Evolutionary conservation across 805 yeast species (phyloP).

Genomic region (Phaffomyces antillensis): DNA sequence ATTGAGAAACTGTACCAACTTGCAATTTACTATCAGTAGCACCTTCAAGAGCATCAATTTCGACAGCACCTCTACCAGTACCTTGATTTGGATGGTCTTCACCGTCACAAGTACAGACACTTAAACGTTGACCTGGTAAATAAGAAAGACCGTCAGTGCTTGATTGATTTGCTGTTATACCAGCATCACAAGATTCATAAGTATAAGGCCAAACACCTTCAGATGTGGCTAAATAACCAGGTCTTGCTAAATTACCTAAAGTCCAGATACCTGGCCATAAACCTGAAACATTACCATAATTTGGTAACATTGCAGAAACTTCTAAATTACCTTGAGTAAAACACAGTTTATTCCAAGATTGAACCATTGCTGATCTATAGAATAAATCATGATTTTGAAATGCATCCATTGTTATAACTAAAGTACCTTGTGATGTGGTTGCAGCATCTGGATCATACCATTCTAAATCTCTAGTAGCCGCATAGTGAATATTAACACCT

Average conservation of each 20-base stretch:
- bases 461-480: constrained; percentile 42
- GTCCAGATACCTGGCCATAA: constrained; percentile 48
- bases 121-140: constrained; percentile 39
- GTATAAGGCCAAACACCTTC: constrained; percentile 48
- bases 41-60: constrained; percentile 44
- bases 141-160: constrained; percentile 40
- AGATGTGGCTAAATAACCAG: constrained; percentile 40
- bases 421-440: constrained; percentile 34
- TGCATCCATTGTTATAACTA: constrained; percentile 34
- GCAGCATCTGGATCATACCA: constrained; percentile 48
- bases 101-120: constrained; percentile 37
- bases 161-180: constrained; percentile 43
- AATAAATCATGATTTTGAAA: constrained; percentile 35
- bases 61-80: constrained; percentile 44
- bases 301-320: constrained; percentile 36
- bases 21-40: constrained; percentile 27
- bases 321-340: constrained; percentile 35
- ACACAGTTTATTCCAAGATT: constrained; percentile 41
- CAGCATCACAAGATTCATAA: constrained; percentile 42
- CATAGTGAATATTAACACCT: constrained; percentile 38
- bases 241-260: constrained; percentile 42
- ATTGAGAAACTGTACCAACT: constrained; percentile 41
- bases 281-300: constrained; percentile 35
- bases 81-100: constrained; percentile 42
- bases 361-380: constrained; percentile 42